Percentiles rank a stretch among this genome's conserved stretches.
These are phyloP conservation scores for Hordeum vulgare DNA, from an alignment of 176 grass and related monocot species.

Conservation along the genomic window DNA sequence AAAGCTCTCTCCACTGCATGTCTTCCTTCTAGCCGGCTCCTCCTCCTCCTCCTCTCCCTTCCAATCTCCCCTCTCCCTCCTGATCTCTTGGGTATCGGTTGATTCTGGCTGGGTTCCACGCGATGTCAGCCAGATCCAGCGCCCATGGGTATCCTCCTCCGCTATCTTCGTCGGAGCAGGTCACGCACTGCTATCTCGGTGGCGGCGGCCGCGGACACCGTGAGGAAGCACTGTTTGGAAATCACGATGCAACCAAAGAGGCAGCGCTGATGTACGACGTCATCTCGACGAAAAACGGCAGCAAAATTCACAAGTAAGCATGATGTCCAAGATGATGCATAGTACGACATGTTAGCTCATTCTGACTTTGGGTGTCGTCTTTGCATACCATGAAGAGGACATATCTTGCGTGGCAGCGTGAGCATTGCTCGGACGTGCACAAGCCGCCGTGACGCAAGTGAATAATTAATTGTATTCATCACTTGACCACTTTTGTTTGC, in stretches of 20 bases:
- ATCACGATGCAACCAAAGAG: conserved; percentile 17
- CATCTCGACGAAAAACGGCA: not conserved
- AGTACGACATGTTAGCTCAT: not conserved
- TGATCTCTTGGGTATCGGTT: too few species aligned
- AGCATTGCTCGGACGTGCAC: not conserved
- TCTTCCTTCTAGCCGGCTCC: too few species aligned
- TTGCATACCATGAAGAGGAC: not conserved
- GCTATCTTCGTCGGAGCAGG: too few species aligned
- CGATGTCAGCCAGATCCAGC: too few species aligned
- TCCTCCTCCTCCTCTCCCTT: too few species aligned
- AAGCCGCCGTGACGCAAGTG: conserved; percentile 6
- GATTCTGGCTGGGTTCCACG: too few species aligned
- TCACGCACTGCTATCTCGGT: too few species aligned
- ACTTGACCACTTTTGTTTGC: not conserved
- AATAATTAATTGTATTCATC: not conserved
- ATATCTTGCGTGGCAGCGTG: not conserved
- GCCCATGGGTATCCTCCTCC: too few species aligned
- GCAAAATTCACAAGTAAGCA: conserved; percentile 19
- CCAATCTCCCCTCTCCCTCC: too few species aligned
- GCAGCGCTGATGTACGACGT: not conserved
- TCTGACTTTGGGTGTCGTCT: not conserved
- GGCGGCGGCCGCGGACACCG: too few species aligned
- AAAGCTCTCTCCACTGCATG: too few species aligned
- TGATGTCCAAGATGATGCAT: too few species aligned
- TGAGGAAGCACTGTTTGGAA: not conserved